Evolutionary conservation across 192 early-diverging fungal species (phyloP).

Genomic region (Backusella luteola): DNA sequence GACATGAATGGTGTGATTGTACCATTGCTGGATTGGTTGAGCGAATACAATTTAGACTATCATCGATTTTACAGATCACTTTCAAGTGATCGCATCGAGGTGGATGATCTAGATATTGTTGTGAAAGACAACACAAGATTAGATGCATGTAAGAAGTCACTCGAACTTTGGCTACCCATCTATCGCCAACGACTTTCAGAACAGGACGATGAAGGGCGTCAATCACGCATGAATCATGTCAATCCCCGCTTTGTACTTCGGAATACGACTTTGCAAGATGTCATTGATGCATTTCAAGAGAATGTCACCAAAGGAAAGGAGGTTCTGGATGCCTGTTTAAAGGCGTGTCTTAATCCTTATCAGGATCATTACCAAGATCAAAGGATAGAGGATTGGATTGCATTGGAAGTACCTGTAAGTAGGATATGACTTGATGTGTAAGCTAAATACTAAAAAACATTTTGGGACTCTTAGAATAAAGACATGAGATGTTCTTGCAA

Average conservation of each 20-base stretch:
- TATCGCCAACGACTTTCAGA: constrained; percentile 52
- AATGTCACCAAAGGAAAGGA: constrained; percentile 39
- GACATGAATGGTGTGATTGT: constrained; percentile 50
- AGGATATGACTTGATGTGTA: no score
- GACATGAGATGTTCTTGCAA: constrained; percentile 13
- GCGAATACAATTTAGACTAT: constrained; percentile 66
- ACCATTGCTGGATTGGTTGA: constrained; percentile 67
- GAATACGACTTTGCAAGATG: constrained; percentile 73
- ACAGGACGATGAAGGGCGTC: constrained; percentile 30
- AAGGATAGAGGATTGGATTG: constrained; percentile 9
- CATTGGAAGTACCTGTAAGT: constrained; percentile 34
- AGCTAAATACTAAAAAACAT: not conserved
- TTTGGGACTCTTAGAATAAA: not conserved
- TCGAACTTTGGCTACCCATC: constrained; percentile 47
- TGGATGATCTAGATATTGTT: constrained; percentile 23
- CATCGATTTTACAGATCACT: constrained; percentile 72
- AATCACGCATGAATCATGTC: constrained; percentile 54
- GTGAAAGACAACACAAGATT: constrained; percentile 28
- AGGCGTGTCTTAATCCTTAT: constrained; percentile 55
- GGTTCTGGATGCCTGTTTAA: constrained; percentile 42
- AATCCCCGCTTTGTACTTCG: constrained; percentile 81
- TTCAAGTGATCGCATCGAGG: constrained; percentile 42
- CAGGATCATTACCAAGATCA: constrained; percentile 37
- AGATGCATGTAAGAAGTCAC: constrained; percentile 31
- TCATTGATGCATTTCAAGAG: constrained; percentile 49